phyloP scores from a whole-genome alignment of 768 basidiomycete genomes.

The Pleurotus platypus region DNA sequence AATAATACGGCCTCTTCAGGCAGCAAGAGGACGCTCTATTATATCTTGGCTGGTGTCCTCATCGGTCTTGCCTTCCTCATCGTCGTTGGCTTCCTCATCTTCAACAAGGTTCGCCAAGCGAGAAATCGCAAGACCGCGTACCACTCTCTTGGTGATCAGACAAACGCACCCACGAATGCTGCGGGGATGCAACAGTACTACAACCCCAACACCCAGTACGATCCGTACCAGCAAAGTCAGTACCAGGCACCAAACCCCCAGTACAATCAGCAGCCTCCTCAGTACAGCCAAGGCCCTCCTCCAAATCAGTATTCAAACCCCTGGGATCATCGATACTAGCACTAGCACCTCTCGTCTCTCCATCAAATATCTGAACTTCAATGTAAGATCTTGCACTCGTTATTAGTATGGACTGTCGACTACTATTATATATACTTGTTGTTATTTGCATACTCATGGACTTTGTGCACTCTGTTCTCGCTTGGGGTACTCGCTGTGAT shows the following conservation, averaged over 20 bases:
- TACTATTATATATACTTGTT: too few relatives aligned
- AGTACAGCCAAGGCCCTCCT: background rate
- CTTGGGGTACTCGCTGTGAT: too few relatives aligned
- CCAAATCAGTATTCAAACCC: conserved; percentile 6
- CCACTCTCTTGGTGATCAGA: background rate
- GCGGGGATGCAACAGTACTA: conserved; percentile 1
- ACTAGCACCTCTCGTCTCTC: too few relatives aligned
- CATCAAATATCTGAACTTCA: too few relatives aligned
- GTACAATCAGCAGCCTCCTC: background rate
- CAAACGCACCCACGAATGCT: background rate
- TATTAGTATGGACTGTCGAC: too few relatives aligned
- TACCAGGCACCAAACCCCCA: background rate
- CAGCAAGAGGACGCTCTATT: background rate
- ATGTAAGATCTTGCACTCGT: too few relatives aligned
- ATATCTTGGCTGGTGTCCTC: conserved; percentile 3
- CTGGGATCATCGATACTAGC: conserved; percentile 8
- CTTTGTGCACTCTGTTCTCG: too few relatives aligned
- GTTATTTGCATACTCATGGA: too few relatives aligned
- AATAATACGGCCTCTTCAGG: background rate
- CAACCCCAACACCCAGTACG: conserved; percentile 6
- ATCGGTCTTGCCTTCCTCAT: conserved; percentile 1
- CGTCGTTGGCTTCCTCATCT: background rate
- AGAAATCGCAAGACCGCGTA: background rate
- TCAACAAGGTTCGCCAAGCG: background rate
- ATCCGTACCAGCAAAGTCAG: conserved; percentile 1